These are phyloP conservation scores for Dichomitus squalens DNA, from an alignment of 1,284 basidiomycete genomes.

Conservation along the genomic window DNA sequence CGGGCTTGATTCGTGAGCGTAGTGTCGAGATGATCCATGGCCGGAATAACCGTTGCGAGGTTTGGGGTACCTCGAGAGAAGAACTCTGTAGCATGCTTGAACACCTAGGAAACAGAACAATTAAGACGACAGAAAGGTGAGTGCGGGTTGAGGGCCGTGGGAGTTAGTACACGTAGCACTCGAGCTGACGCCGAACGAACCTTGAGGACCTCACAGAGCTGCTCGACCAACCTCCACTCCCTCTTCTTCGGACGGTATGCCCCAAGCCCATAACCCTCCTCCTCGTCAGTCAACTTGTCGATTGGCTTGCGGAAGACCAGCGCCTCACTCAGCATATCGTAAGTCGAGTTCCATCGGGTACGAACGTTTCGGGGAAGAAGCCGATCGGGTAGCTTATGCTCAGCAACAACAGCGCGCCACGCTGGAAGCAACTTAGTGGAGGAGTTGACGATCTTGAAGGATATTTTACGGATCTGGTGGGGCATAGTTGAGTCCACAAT, in stretches of 20 bases:
- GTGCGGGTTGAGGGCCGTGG: background rate
- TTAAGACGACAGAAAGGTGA: background rate
- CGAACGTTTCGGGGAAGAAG: constrained; percentile 35
- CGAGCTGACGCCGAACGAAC: constrained; percentile 1
- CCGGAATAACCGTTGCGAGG: constrained; percentile 32
- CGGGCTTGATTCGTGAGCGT: constrained; percentile 9
- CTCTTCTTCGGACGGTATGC: constrained; percentile 15
- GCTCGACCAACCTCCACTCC: constrained; percentile 26
- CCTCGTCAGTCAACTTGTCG: constrained; percentile 1
- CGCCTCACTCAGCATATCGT: constrained; percentile 33
- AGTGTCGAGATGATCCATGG: constrained; percentile 30
- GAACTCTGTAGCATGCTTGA: constrained; percentile 32
- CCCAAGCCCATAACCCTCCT: constrained; percentile 7
- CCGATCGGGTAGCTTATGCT: constrained; percentile 5
- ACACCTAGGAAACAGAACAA: constrained; percentile 20
- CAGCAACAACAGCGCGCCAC: constrained; percentile 28
- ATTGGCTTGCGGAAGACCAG: constrained; percentile 28
- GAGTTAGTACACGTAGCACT: background rate
- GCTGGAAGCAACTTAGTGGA: constrained; percentile 34
- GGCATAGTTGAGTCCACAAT: background rate
- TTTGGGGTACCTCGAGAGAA: constrained; percentile 31
- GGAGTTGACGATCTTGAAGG: constrained; percentile 34
- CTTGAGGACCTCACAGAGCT: constrained; percentile 32
- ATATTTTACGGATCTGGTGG: constrained; percentile 31
- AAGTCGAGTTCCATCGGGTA: constrained; percentile 40